Base-by-base conservation (phyloP, 225 moss, liverwort and hornwort species). In the Pleurozium schreberi region DNA sequence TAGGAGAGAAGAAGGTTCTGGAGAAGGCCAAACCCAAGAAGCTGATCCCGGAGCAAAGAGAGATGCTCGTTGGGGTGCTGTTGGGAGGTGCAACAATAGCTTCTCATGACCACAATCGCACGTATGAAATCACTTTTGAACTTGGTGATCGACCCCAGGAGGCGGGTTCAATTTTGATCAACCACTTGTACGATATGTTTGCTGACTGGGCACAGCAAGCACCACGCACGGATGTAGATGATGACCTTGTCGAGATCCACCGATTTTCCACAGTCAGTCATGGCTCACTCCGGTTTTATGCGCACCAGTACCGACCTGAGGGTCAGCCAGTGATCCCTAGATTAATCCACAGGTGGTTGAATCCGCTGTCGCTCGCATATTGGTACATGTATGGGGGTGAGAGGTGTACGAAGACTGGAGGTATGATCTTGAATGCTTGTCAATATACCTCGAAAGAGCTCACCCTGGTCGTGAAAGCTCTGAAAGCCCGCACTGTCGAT, bases 331-430 rank as follows among this genome's bases (percentile, higher is more conserved):
- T 93, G 70, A 96, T 99, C 82, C 99, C 99, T 17, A 94, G 95
- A 91, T 91, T 99, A 38, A 91, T 99, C 69, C 96, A 97, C 87
- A 95, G 95, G 80, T 99, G 99, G 99, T 91, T 99, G 89, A 95
- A 92, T 87, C 97, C 97, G 33, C 89, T 93, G 82, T 95, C 99
- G 34, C 94, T 99, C 27, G 99, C 97, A 7, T 99, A 95, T 86
- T 99, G 99, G 99, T 99, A 96, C 88, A 99, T 99, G 99, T 97
- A 96, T 86, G 95, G 95, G 79, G 97, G 96, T 81, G 75, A 81
- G 82, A 97, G 92, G 92, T 99, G 97, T 85, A 76, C 93, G 34
- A 83, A 87, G 33, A 95, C 89, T 70, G 96, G 99, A 82, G 95
- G 93, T 57, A 93, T 97, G n/a, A 87, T 95, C 55, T 90, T 99